A percentile compares a stretch with the other conserved stretches of the same genome.
Conservation (phyloP, 2,329 filamentous ascomycete genomes). For the Chaetothyriales sp. region DNA sequence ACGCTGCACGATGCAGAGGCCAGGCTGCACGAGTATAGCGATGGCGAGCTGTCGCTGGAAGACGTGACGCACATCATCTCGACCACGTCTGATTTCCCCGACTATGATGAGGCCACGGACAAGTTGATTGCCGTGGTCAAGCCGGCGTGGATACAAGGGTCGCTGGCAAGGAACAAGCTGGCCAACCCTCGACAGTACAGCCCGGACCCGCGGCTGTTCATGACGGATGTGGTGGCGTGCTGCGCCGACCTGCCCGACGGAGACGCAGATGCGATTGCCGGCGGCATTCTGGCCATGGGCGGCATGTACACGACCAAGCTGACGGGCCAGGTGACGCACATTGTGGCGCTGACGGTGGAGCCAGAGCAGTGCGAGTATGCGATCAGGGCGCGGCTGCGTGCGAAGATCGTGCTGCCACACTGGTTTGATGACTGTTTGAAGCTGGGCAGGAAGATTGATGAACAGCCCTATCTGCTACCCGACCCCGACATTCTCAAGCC, state of each 20-base stretch:
- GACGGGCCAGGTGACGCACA: constrained; percentile 66
- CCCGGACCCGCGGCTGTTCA: constrained; percentile 80
- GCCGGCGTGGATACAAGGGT: constrained; percentile 63
- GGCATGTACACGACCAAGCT: constrained; percentile 63
- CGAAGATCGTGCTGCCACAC: constrained; percentile 68
- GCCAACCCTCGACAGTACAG: constrained; percentile 73
- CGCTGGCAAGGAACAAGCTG: constrained; percentile 54
- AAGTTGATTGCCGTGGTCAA: constrained; percentile 74
- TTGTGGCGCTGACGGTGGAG: constrained; percentile 68
- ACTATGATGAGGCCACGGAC: constrained; percentile 62
- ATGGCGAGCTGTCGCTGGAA: constrained; percentile 21
- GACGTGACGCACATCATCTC: constrained; percentile 54
- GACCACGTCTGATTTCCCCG: constrained; percentile 78
- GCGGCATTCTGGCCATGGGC: constrained; percentile 77
- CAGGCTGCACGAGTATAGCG: background rate
- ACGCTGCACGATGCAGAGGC: constrained; percentile 1
- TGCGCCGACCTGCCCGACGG: constrained; percentile 72
- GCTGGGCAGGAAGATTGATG: constrained; percentile 79
- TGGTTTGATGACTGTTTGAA: constrained; percentile 97
- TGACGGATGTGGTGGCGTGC: constrained; percentile 69
- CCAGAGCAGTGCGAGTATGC: constrained; percentile 57
- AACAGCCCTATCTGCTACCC: constrained; percentile 72
- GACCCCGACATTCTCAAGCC: constrained; percentile 65
- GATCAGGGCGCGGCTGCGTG: constrained; percentile 50
- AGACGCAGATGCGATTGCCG: constrained; percentile 85